Evolutionary conservation across 768 basidiomycete species (phyloP), one percentile per base, ranked within the genome.

Genomic region (Wakefieldia striispora): DNA sequence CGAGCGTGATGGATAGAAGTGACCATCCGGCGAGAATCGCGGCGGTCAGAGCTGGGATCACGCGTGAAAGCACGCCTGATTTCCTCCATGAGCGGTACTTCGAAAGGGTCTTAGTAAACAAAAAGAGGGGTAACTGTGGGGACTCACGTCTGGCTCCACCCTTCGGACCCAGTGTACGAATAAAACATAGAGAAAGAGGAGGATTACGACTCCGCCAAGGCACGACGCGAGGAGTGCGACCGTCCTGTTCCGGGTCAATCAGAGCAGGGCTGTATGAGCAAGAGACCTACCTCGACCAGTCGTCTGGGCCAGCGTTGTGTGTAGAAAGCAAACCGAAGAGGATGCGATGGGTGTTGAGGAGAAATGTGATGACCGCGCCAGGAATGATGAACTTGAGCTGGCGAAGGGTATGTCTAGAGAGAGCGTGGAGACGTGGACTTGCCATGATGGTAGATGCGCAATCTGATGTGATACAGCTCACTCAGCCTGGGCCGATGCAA

Each of bases 371-470:
- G 35, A 69, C 60, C 2, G 73, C 82, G 11, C 88, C 88, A n/a
- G 88, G 87, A 11, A 89, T 59, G 40, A 88, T 79, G 47, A 89
- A 82, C 62, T 89, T 87, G 61, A 90, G 77, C 70, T 89, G 88
- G 43, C 78, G 76, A 48, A 80, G 62, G 1, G 82, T 79, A 64
- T 89, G 83, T 48, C 70, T 63, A 29, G 72, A 73, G 38, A 73
- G 37, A n/a, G 54, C 43, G 6, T 40, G 51, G 40, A 54, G 41
- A 37, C 24, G 57, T 43, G 54, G 47, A 45, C 43, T 43, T 38
- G 45, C 20, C 67, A 69, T 68, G 54, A 37, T 29, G 13, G 37
- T 47, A 38, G 12, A n/a, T n/a, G n/a, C n/a, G n/a, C n/a, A n/a
- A n/a, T n/a, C n/a, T n/a, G n/a, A n/a, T n/a, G n/a, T n/a, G n/a